Conservation (phyloP, 441 rosid species). For the Capsella rubella region DNA sequence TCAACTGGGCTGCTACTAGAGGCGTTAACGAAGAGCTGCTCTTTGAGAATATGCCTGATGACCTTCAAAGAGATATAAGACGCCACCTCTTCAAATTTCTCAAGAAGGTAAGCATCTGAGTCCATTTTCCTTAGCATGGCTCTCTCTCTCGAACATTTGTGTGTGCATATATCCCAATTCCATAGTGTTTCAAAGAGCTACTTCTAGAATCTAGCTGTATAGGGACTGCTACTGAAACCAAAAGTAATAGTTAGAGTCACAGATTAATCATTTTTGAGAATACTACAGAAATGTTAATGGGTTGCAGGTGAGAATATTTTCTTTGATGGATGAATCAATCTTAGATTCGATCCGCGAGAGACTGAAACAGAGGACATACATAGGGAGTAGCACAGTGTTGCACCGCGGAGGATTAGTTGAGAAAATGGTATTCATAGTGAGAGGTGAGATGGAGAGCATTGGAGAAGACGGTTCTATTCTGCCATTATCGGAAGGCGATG, state of each 20-base stretch:
- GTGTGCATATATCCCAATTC: too few species aligned
- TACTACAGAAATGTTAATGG: not conserved
- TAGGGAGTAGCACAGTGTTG: not conserved
- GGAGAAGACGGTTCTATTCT: not conserved
- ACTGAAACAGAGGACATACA: not conserved
- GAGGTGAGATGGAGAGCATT: not conserved
- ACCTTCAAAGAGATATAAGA: slow-evolving; percentile 85
- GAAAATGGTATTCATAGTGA: not conserved
- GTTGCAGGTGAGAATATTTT: not conserved
- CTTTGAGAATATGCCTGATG: slow-evolving; percentile 84
- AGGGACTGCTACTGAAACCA: too few species aligned
- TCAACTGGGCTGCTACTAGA: slow-evolving; percentile 91
- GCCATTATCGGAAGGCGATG: not conserved
- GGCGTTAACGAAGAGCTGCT: slow-evolving; percentile 85
- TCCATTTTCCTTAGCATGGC: not conserved
- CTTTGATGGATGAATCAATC: not conserved
- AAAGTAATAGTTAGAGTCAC: too few species aligned
- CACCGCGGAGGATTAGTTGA: not conserved
- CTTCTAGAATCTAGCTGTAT: too few species aligned
- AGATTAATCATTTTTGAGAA: too few species aligned
- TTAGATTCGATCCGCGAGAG: not conserved
- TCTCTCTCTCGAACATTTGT: not conserved
- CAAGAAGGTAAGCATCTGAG: slow-evolving; percentile 58
- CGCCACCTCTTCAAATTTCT: slow-evolving; percentile 88
- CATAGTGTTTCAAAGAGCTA: too few species aligned